These are phyloP conservation scores for Akanthomyces dipterigenus DNA, from an alignment of 2,329 filamentous ascomycete genomes.

Conservation along the genomic window DNA sequence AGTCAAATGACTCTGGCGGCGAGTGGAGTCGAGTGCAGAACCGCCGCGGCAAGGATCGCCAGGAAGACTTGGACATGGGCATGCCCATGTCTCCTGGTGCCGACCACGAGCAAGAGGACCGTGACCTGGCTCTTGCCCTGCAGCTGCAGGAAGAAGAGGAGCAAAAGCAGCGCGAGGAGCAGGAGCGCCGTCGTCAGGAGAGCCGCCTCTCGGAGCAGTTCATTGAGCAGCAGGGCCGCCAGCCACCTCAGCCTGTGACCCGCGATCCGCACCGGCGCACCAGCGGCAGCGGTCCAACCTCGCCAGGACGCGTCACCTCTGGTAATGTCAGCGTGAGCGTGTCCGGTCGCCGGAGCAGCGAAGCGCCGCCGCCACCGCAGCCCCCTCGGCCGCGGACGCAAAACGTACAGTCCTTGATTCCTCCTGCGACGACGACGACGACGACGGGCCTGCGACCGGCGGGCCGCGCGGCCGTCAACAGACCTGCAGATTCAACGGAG, in stretches of 20 bases:
- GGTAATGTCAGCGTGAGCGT: constrained; percentile 15
- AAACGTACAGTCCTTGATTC: constrained; percentile 41
- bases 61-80: constrained; percentile 11
- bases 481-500: constrained; percentile 30
- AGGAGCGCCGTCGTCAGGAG: constrained; percentile 58
- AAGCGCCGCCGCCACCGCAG: constrained; percentile 3
- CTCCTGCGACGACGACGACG: constrained; percentile 22
- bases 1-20: constrained; percentile 19
- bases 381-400: constrained; percentile 17
- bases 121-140: constrained; percentile 79
- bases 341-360: constrained; percentile 1
- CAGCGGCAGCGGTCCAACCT: constrained; percentile 39
- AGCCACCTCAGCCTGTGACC: constrained; percentile 12
- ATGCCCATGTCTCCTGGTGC: constrained; percentile 29
- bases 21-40: constrained; percentile 51
- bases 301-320: constrained; percentile 19
- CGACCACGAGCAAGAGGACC: constrained; percentile 65
- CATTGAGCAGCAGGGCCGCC: constrained; percentile 56
- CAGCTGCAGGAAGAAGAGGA: constrained; percentile 96
- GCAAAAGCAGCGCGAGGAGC: constrained; percentile 61
- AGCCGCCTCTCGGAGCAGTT: constrained; percentile 62
- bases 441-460: neutral
- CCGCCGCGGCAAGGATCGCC: constrained; percentile 22
- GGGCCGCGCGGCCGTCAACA: constrained; percentile 5
- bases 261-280: constrained; percentile 11